Conservation (phyloP, 202 grass and related monocot species). For the Panicum hallii region DNA sequence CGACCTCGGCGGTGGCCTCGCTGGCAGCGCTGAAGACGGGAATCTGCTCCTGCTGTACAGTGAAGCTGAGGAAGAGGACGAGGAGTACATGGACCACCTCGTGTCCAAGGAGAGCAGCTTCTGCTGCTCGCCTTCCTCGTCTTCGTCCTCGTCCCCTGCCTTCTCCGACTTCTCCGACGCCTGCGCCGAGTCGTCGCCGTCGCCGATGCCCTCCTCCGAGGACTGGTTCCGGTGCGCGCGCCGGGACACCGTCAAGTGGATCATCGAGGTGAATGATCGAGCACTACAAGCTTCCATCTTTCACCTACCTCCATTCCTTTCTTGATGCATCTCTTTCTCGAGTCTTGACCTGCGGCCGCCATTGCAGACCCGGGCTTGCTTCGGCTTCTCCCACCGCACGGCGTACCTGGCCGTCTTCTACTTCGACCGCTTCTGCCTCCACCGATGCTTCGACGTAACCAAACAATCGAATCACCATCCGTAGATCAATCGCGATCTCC, state of each 20-base stretch:
- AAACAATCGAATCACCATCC: background rate
- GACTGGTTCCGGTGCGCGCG: slow-evolving; percentile 66
- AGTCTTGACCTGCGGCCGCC: background rate
- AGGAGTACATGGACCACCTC: slow-evolving; percentile 72
- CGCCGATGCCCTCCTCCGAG: slow-evolving; percentile 31
- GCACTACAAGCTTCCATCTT: background rate
- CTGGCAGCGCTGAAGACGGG: background rate
- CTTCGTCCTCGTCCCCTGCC: background rate
- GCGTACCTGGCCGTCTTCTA: slow-evolving; percentile 74
- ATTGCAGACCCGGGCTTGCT: slow-evolving; percentile 63
- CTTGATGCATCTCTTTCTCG: background rate
- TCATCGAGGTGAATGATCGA: slow-evolving; percentile 60
- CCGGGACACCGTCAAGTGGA: slow-evolving; percentile 60
- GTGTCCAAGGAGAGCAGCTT: slow-evolving; percentile 72
- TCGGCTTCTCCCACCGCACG: slow-evolving; percentile 72
- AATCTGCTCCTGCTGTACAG: slow-evolving; percentile 4
- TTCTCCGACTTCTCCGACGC: slow-evolving; percentile 22
- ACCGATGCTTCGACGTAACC: slow-evolving; percentile 59
- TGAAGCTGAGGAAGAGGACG: slow-evolving; percentile 28
- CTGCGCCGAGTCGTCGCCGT: slow-evolving; percentile 17
- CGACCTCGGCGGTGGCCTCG: slow-evolving; percentile 44
- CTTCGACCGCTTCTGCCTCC: slow-evolving; percentile 81
- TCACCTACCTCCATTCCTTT: background rate
- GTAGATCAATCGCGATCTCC: background rate
- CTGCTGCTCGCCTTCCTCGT: slow-evolving; percentile 30